A percentile compares a stretch with the other conserved stretches of the same genome.
Evolutionary conservation across 1,284 basidiomycete species (phyloP).

Genomic region (Taiwanofungus camphoratus): DNA sequence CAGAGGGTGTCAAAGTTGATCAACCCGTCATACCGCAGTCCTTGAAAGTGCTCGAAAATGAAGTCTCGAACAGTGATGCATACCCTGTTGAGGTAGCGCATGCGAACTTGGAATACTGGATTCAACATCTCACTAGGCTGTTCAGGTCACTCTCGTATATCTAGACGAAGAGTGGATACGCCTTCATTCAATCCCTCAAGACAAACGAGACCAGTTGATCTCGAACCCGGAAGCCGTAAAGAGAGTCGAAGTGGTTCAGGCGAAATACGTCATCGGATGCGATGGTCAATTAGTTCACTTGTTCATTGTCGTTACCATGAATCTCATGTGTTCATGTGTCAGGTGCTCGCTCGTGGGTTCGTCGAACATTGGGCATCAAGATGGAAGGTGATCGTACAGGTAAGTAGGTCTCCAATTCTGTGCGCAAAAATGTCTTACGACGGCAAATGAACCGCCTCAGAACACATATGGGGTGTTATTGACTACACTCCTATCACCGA

Average conservation of each 20-base stretch:
- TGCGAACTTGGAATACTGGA: no score
- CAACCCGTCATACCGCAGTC: conserved; percentile 9
- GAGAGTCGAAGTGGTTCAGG: conserved; percentile 4
- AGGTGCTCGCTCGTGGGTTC: conserved; percentile 16
- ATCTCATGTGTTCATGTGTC: not conserved
- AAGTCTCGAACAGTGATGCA: not conserved
- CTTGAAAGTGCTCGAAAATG: not conserved
- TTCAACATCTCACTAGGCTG: not conserved
- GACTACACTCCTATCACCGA: conserved; percentile 5
- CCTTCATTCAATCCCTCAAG: not conserved
- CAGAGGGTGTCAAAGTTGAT: conserved; percentile 2
- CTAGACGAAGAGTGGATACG: conserved; percentile 1
- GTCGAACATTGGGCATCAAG: conserved; percentile 3
- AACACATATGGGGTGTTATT: conserved; percentile 4
- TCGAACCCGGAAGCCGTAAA: not conserved
- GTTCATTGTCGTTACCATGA: not conserved
- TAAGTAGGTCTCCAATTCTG: no score
- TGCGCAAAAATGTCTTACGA: no score
- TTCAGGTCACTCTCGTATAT: not conserved
- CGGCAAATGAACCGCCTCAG: not conserved
- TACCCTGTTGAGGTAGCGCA: conserved; percentile 4
- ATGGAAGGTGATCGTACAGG: conserved; percentile 6
- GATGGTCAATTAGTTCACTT: conserved; percentile 8
- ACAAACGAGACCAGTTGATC: not conserved
- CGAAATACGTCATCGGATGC: conserved; percentile 15